Percentiles rank a stretch among this genome's conserved stretches.
Evolutionary conservation across 768 basidiomycete species (phyloP).

Genomic region (Leccinellum luteum): DNA sequence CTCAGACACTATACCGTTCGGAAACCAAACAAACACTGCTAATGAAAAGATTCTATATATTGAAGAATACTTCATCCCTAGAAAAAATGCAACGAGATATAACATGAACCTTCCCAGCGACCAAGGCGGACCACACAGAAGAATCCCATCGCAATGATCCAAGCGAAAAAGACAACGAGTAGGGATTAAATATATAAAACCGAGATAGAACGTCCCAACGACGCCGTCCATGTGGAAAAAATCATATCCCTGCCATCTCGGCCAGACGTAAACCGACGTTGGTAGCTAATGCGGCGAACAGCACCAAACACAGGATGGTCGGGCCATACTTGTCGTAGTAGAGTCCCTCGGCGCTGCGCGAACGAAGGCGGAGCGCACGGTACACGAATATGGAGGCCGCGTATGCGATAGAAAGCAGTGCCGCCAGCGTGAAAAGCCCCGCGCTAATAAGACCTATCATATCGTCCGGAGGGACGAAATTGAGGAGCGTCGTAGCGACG

Average conservation of each 20-base stretch:
- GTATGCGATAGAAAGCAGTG: constrained; percentile 86
- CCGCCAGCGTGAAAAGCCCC: constrained; percentile 84
- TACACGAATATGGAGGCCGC: constrained; percentile 78
- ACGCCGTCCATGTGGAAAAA: not conserved
- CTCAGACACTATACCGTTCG: constrained; percentile 25
- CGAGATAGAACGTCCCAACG: no score
- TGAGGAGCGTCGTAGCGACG: constrained; percentile 86
- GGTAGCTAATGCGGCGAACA: constrained; percentile 67
- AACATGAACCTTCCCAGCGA: not conserved
- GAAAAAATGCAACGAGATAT: not conserved
- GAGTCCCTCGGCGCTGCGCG: constrained; percentile 69
- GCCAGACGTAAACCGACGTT: constrained; percentile 70
- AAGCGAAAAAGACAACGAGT: not conserved
- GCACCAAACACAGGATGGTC: constrained; percentile 64
- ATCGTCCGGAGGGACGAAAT: constrained; percentile 76
- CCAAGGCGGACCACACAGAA: not conserved
- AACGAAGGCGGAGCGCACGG: constrained; percentile 66
- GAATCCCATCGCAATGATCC: not conserved
- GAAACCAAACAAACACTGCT: constrained; percentile 15
- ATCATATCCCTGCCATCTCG: constrained; percentile 42
- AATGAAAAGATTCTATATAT: constrained; percentile 25
- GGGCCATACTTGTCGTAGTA: constrained; percentile 93
- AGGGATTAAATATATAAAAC: not conserved
- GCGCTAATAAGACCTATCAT: constrained; percentile 82
- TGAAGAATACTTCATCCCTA: not conserved